Evolutionary conservation across 306 rosid species (phyloP).

Genomic region (Adenanthera pavonina): DNA sequence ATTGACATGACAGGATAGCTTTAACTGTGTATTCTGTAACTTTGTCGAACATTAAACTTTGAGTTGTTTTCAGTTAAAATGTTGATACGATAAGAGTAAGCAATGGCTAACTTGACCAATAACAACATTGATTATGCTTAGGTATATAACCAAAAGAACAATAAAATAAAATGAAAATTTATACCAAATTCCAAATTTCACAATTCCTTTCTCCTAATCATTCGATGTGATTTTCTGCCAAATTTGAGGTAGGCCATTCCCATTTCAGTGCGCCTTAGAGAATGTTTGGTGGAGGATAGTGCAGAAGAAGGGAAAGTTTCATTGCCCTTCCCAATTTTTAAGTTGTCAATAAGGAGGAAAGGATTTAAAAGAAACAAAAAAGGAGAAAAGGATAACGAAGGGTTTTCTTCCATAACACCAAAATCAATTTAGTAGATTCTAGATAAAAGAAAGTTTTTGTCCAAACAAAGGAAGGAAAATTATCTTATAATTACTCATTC

Average conservation of each 20-base stretch:
- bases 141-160: not conserved
- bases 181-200: slow-evolving; percentile 12
- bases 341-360: not conserved
- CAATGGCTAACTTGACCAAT: not conserved
- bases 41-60: not conserved
- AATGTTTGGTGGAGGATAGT: not conserved
- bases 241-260: too few species aligned
- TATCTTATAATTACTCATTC: too few species aligned
- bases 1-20: not conserved
- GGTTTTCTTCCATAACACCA: not conserved
- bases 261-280: not conserved
- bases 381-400: not conserved
- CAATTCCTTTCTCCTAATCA: not conserved
- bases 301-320: not conserved
- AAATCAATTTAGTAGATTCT: too few species aligned
- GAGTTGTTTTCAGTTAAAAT: not conserved
- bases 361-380: not conserved
- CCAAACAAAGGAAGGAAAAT: too few species aligned
- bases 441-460: too few species aligned
- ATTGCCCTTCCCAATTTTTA: not conserved
- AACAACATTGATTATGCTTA: not conserved
- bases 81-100: not conserved
- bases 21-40: not conserved
- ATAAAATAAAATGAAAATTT: not conserved
- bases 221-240: too few species aligned